A percentile compares a stretch with the other conserved stretches of the same genome.
These are phyloP conservation scores for Malassezia restricta DNA, from an alignment of 1,284 basidiomycete species.

Conservation along the genomic window DNA sequence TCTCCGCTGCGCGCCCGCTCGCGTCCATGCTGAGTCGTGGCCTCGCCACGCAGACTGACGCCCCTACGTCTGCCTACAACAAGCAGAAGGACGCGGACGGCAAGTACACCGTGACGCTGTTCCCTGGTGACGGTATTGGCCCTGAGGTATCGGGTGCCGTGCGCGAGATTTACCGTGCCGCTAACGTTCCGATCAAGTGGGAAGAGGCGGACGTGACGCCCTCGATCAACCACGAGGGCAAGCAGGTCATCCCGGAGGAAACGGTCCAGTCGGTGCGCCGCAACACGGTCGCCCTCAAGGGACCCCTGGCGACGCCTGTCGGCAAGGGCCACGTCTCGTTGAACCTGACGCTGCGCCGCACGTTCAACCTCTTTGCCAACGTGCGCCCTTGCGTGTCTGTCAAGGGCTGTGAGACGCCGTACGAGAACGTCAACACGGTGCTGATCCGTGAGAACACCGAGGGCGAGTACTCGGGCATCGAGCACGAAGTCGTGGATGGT, in stretches of 20 bases:
- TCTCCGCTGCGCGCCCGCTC: slow-evolving; percentile 13
- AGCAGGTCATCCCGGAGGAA: slow-evolving; percentile 86
- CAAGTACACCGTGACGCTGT: slow-evolving; percentile 84
- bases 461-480: slow-evolving; percentile 98
- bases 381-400: slow-evolving; percentile 93
- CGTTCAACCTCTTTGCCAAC: slow-evolving; percentile 96
- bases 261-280: slow-evolving; percentile 86
- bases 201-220: slow-evolving; percentile 97
- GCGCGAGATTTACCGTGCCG: slow-evolving; percentile 81
- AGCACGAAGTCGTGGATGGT: slow-evolving; percentile 93
- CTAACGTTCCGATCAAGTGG: slow-evolving; percentile 57
- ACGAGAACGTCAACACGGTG: slow-evolving; percentile 95
- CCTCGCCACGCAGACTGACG: slow-evolving; percentile 30
- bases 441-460: slow-evolving; percentile 99
- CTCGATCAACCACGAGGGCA: slow-evolving; percentile 63
- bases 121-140: slow-evolving; percentile 91
- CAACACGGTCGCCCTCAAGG: slow-evolving; percentile 96
- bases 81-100: slow-evolving; percentile 50
- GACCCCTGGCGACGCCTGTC: slow-evolving; percentile 53
- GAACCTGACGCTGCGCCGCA: slow-evolving; percentile 89
- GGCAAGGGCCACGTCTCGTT: slow-evolving; percentile 98
- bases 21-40: slow-evolving; percentile 25
- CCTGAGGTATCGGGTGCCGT: slow-evolving; percentile 95
- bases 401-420: slow-evolving; percentile 92
- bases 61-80: slow-evolving; percentile 40